Evolutionary conservation across 257 asterid species (phyloP), one percentile per base, ranked within the genome.

Genomic region (Verbena officinalis): DNA sequence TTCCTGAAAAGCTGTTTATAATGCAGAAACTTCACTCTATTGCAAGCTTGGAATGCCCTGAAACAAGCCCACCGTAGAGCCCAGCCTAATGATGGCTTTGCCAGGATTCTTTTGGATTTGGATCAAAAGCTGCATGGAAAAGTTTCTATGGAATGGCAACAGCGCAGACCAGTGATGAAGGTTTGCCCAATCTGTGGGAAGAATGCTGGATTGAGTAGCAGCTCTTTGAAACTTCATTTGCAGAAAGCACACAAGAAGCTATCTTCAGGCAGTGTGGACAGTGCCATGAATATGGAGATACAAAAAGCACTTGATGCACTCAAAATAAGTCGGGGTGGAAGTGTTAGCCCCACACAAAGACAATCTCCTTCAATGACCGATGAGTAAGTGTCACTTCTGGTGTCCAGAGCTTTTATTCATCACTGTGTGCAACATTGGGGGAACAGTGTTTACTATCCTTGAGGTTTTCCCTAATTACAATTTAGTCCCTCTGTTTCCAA

Each of bases 121-220:
- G 99, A 94, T 53, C 70, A 62, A 51, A 80, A 80, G 76, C 67
- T 94, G 83, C 88, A 94, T 9, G 96, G 97, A 2, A 79, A 78
- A 78, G 79, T 79, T 42, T 94, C 99, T 0, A 94, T 94, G 99
- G 97, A 94, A 67, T 94, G 99, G 97, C 99, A 90, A 55, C 95
- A 90, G 53, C 80, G 99, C 21, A 80, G 82, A 52, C 99, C 99
- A 57, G 65, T 70, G 54, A 94, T 94, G 95, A 94, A 90, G 77
- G 95, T 88, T 3, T 94, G 99, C 59, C 96, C 99, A 2, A 90
- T 94, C 48, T 94, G 99, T 50, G 99, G 96, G 14, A 90, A 90
- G 76, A 90, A 86, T 50, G 95, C 99, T 17, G 99, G 99, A 23
- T 66, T 94, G 71, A 94, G 99, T 83, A 94, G 99, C 84, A 86